These are phyloP conservation scores for Penicillium capsulatum DNA, from an alignment of 2,329 filamentous ascomycete genomes.

Conservation along the genomic window DNA sequence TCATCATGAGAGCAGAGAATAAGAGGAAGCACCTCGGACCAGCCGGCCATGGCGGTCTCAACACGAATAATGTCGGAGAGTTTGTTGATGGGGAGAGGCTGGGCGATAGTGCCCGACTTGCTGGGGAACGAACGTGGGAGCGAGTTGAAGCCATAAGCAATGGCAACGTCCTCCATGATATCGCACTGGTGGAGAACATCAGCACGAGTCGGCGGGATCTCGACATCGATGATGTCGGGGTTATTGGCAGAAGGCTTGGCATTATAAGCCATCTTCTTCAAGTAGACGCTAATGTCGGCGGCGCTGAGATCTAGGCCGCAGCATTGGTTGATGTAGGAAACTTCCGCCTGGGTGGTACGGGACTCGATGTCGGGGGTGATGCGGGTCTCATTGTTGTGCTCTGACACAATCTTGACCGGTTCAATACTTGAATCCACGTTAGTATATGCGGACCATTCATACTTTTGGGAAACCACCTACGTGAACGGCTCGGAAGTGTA, in stretches of 20 bases:
- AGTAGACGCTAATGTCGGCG: slow-evolving; percentile 69
- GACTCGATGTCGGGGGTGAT: slow-evolving; percentile 77
- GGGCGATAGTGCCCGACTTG: slow-evolving; percentile 79
- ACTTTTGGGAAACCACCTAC: slow-evolving; percentile 27
- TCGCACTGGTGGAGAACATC: slow-evolving; percentile 96
- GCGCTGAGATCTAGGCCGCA: slow-evolving; percentile 75
- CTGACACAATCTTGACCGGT: slow-evolving; percentile 84
- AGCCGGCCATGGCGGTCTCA: slow-evolving; percentile 89
- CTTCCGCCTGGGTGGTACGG: slow-evolving; percentile 72
- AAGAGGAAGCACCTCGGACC: slow-evolving; percentile 92
- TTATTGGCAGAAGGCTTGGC: slow-evolving; percentile 69
- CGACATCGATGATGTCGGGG: slow-evolving; percentile 70
- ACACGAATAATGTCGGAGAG: slow-evolving; percentile 83
- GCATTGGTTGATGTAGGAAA: slow-evolving; percentile 91
- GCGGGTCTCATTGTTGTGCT: slow-evolving; percentile 81
- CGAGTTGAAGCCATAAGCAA: slow-evolving; percentile 96
- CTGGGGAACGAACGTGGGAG: slow-evolving; percentile 82
- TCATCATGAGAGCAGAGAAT: slow-evolving; percentile 97
- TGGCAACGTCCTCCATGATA: slow-evolving; percentile 97
- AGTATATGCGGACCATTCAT: slow-evolving; percentile 6
- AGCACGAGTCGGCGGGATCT: slow-evolving; percentile 81
- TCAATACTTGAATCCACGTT: slow-evolving; percentile 60
- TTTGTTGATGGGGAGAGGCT: slow-evolving; percentile 88
- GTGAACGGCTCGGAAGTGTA: slow-evolving; percentile 88
- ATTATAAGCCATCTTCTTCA: slow-evolving; percentile 85